phyloP scores from a whole-genome alignment of 805 yeast genomes.

The Lipomyces starkeyi region DNA sequence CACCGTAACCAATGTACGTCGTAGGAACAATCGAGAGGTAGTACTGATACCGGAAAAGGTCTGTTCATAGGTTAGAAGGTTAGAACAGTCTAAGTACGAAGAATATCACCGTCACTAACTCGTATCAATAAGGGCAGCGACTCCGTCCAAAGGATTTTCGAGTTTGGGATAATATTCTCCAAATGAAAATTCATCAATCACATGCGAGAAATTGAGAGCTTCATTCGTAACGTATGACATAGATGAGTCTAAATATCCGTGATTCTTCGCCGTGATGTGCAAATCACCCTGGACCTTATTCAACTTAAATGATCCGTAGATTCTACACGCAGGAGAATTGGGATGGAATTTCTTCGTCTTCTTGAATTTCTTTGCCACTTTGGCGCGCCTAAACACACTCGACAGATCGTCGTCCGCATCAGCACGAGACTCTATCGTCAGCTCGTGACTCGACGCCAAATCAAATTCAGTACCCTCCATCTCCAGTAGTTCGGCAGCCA shows the following conservation, averaged over 20 bases:
- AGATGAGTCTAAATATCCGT: constrained; percentile 57
- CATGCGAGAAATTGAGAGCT: constrained; percentile 78
- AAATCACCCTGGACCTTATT: constrained; percentile 86
- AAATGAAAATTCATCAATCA: constrained; percentile 83
- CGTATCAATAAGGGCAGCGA: constrained; percentile 61
- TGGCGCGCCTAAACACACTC: constrained; percentile 34
- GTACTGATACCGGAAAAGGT: constrained; percentile 58
- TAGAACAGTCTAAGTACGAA: not conserved
- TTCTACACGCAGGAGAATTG: constrained; percentile 73
- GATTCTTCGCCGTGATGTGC: constrained; percentile 79
- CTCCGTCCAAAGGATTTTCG: constrained; percentile 84
- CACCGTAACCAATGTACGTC: constrained; percentile 57
- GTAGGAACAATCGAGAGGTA: constrained; percentile 85
- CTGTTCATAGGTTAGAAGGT: constrained; percentile 3
- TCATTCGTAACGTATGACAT: constrained; percentile 16
- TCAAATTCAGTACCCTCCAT: constrained; percentile 59
- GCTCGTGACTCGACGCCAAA: constrained; percentile 29
- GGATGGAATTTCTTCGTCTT: constrained; percentile 27
- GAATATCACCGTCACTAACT: constrained; percentile 40
- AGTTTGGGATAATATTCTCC: constrained; percentile 89
- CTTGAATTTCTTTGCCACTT: constrained; percentile 22
- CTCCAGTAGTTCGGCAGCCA: constrained; percentile 77
- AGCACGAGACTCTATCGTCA: constrained; percentile 29
- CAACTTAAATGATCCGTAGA: constrained; percentile 81
- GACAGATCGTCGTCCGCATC: constrained; percentile 27